These are phyloP conservation scores for Candida berthetii DNA, from an alignment of 805 yeast genomes.

Conservation along the genomic window DNA sequence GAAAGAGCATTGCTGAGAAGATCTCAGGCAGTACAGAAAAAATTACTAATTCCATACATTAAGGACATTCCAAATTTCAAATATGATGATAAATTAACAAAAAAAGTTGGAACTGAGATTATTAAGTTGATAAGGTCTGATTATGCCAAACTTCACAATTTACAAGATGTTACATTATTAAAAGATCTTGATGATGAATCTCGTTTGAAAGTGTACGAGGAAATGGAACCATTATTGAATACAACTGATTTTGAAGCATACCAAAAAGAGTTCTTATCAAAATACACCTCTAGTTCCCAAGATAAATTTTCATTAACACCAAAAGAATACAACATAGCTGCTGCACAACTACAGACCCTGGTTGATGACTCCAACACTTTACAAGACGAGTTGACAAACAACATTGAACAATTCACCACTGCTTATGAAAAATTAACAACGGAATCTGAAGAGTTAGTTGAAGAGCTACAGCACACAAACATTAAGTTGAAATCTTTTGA, in stretches of 20 bases:
- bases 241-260: background rate
- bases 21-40: slow-evolving; percentile 41
- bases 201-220: slow-evolving; percentile 2
- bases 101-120: slow-evolving; percentile 25
- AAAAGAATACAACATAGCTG: slow-evolving; percentile 3
- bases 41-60: slow-evolving; percentile 34
- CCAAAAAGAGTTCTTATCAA: slow-evolving; percentile 5
- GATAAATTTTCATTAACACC: background rate
- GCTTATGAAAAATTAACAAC: slow-evolving; percentile 9
- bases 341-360: slow-evolving; percentile 3
- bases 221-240: slow-evolving; percentile 7
- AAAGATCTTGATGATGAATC: slow-evolving; percentile 14
- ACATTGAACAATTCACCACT: slow-evolving; percentile 6
- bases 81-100: background rate
- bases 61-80: slow-evolving; percentile 2
- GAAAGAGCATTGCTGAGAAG: slow-evolving; percentile 26
- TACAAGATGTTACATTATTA: slow-evolving; percentile 10
- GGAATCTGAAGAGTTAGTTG: slow-evolving; percentile 1
- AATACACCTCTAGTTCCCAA: background rate
- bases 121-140: slow-evolving; percentile 35
- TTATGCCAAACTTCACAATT: slow-evolving; percentile 23
- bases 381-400: slow-evolving; percentile 8
- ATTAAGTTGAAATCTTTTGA: background rate
- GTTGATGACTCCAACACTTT: slow-evolving; percentile 11
- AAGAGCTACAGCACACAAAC: background rate